Percentiles rank a stretch among this genome's conserved stretches.
Conservation (phyloP, 2,329 filamentous ascomycete species). For the Fusarium siculi region DNA sequence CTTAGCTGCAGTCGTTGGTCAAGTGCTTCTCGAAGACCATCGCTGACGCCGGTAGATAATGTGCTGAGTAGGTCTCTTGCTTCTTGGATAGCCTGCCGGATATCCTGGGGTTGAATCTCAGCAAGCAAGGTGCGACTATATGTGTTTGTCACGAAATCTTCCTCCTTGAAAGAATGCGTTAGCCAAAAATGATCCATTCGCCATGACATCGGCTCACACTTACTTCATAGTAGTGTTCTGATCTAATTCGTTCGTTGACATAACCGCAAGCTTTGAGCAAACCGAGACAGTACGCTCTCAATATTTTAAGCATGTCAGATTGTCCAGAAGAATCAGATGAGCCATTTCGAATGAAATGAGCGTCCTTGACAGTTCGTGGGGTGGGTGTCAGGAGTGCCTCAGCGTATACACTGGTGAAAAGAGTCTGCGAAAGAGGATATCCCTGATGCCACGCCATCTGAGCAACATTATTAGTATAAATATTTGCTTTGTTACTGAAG, state of each 20-base stretch:
- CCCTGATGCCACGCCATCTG: constrained; percentile 97
- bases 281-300: constrained; percentile 87
- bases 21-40: constrained; percentile 65
- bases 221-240: constrained; percentile 93
- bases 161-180: constrained; percentile 69
- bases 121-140: constrained; percentile 84
- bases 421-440: constrained; percentile 92
- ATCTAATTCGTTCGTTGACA: constrained; percentile 79
- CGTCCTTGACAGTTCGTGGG: constrained; percentile 71
- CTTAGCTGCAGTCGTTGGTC: constrained; percentile 74
- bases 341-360: constrained; percentile 65
- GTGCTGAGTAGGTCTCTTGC: constrained; percentile 64
- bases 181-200: background rate
- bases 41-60: constrained; percentile 51
- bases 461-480: constrained; percentile 10
- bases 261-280: constrained; percentile 84
- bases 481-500: background rate
- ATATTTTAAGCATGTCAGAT: constrained; percentile 67
- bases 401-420: constrained; percentile 93
- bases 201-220: background rate
- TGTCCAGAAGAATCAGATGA: constrained; percentile 43
- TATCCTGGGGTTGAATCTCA: constrained; percentile 65
- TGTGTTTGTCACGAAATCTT: constrained; percentile 94
- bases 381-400: constrained; percentile 81
- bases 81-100: constrained; percentile 64